Conservation (phyloP, 495 filamentous ascomycete genomes). For the Xylaria bambusicola region DNA sequence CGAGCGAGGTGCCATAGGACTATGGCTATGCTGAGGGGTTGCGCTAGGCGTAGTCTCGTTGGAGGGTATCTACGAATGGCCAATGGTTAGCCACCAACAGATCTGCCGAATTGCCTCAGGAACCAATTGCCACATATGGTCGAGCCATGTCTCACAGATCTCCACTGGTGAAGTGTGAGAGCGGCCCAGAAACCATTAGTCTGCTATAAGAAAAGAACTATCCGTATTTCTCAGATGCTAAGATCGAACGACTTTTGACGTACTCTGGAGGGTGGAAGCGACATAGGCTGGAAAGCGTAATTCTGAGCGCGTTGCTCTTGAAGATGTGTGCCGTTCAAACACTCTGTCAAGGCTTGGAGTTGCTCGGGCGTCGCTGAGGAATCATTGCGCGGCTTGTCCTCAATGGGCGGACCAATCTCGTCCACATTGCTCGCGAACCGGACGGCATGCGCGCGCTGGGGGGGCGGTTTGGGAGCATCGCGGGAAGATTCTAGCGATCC, state of each 20-base stretch:
- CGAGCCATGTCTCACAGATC: neutral
- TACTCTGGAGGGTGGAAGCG: conserved; percentile 84
- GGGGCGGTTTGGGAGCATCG: conserved; percentile 24
- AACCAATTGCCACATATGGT: neutral
- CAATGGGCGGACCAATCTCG: conserved; percentile 67
- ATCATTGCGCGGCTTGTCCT: conserved; percentile 31
- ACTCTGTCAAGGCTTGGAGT: conserved; percentile 70
- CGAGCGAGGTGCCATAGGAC: conserved; percentile 42
- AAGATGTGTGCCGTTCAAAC: conserved; percentile 69
- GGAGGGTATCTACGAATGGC: conserved; percentile 40
- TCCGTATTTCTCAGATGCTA: neutral
- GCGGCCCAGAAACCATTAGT: neutral
- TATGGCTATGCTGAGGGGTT: conserved; percentile 36
- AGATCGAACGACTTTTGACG: neutral
- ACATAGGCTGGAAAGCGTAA: conserved; percentile 84
- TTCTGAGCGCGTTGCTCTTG: conserved; percentile 82
- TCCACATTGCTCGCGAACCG: conserved; percentile 75
- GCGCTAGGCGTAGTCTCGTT: conserved; percentile 42
- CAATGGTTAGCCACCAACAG: conserved; percentile 22
- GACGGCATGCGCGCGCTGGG: conserved; percentile 55
- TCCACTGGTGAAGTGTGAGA: neutral
- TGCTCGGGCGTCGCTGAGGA: conserved; percentile 60
- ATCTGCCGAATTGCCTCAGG: neutral
- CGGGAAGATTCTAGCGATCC: conserved; percentile 27
- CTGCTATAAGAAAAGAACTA: neutral